Conservation (phyloP, 139 green algal species). For the Astrephomene gubernaculifera region DNA sequence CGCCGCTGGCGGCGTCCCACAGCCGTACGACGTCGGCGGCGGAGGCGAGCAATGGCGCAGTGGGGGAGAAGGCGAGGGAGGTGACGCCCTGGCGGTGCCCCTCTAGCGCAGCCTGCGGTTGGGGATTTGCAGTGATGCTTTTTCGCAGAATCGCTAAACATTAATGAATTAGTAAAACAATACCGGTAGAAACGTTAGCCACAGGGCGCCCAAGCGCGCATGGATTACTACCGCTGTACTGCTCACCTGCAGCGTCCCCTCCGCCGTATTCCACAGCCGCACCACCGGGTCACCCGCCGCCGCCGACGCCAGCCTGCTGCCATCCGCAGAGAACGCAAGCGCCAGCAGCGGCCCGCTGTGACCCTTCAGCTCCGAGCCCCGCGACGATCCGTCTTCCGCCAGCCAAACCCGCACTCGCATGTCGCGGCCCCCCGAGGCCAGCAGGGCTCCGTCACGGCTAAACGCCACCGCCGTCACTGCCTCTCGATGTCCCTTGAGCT, state of each 20-base stretch:
- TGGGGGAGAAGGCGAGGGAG: constrained; percentile 24
- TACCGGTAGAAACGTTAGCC: no score
- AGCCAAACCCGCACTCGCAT: constrained; percentile 1
- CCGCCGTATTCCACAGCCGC: constrained; percentile 11
- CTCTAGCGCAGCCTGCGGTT: background rate
- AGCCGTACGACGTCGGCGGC: constrained; percentile 26
- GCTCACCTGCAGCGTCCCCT: constrained; percentile 25
- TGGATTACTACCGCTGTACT: no score
- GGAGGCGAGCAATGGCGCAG: constrained; percentile 1
- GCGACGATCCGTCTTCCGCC: background rate
- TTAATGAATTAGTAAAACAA: no score
- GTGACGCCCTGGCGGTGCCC: constrained; percentile 6
- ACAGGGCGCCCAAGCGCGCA: no score
- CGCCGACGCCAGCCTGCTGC: constrained; percentile 3
- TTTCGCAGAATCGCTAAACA: no score
- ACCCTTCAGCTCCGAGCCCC: constrained; percentile 28
- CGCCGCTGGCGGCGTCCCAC: constrained; percentile 20
- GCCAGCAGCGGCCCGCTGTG: background rate
- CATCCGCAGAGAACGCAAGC: constrained; percentile 28
- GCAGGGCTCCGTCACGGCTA: background rate
- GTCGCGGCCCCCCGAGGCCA: constrained; percentile 30
- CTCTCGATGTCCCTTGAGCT: background rate
- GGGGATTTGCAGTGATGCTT: no score
- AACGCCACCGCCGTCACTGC: constrained; percentile 17
- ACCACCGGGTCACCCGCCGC: constrained; percentile 6